A percentile compares a stretch with the other conserved stretches of the same genome.
Evolutionary conservation across 768 basidiomycete genomes (phyloP).

Genomic region (Panaeolus papilionaceus): DNA sequence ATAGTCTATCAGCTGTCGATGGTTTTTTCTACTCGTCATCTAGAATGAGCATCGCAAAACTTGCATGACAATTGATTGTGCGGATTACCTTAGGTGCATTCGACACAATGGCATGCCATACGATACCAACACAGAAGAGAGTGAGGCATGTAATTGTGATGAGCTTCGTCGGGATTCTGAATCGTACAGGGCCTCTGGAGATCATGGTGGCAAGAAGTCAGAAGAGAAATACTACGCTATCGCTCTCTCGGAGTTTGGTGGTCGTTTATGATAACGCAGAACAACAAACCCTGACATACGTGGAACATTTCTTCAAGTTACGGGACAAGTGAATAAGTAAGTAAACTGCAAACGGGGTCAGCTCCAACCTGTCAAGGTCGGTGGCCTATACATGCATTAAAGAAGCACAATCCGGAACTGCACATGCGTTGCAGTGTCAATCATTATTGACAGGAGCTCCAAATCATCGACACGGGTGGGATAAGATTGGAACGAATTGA

Average conservation of each 20-base stretch:
- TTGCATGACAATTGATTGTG: background rate
- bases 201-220: background rate
- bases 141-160: background rate
- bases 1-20: background rate
- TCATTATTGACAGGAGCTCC: background rate
- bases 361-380: background rate
- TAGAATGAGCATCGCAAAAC: background rate
- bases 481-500: background rate
- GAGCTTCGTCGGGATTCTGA: constrained; percentile 1
- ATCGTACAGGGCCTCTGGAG: background rate
- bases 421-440: background rate
- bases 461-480: background rate
- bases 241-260: background rate
- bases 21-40: background rate
- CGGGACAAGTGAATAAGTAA: background rate
- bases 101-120: background rate
- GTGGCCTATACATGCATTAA: background rate
- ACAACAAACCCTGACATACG: constrained; percentile 5
- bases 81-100: background rate
- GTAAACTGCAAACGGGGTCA: background rate
- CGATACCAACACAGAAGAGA: background rate
- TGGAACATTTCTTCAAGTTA: background rate
- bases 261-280: background rate
- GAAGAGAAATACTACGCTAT: background rate
- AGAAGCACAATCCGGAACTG: background rate